Evolutionary conservation across 768 basidiomycete genomes (phyloP).

Genomic region (Tricholoma sp.): DNA sequence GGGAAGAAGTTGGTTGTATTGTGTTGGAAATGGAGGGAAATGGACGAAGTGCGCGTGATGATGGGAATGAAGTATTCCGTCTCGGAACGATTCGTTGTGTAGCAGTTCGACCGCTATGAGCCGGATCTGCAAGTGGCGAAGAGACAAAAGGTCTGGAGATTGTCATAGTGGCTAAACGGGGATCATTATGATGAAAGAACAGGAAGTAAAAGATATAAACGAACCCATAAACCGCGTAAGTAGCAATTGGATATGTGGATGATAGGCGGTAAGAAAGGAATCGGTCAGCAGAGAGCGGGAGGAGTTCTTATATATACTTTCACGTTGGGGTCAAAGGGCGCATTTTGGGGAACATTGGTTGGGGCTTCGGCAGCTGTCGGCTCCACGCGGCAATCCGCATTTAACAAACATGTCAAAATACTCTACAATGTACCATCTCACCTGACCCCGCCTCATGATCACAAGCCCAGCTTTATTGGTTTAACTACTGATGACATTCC

Average conservation of each 20-base stretch:
- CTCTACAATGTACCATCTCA: too few relatives aligned
- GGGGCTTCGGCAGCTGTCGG: conserved; percentile 16
- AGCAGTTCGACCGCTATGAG: conserved; percentile 22
- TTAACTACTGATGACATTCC: too few relatives aligned
- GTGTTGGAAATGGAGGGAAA: conserved; percentile 60
- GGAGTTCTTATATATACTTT: conserved; percentile 23
- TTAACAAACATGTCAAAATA: not conserved
- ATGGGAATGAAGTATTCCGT: conserved; percentile 52
- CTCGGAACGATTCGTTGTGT: conserved; percentile 32
- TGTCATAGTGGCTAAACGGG: conserved; percentile 34
- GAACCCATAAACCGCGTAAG: not conserved
- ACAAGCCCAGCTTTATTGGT: too few relatives aligned
- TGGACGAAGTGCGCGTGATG: conserved; percentile 74
- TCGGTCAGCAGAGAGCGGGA: conserved; percentile 7
- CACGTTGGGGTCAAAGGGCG: conserved; percentile 17
- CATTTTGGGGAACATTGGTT: conserved; percentile 13
- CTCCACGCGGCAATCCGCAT: not conserved
- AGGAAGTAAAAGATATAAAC: not conserved
- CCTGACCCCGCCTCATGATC: too few relatives aligned
- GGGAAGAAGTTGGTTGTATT: conserved; percentile 24
- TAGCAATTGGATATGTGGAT: not conserved
- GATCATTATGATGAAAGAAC: conserved; percentile 2
- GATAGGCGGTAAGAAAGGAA: not conserved
- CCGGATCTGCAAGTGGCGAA: conserved; percentile 55
- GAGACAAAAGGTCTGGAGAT: conserved; percentile 51